Conservation (phyloP, 2,329 filamentous ascomycete species). For the Trichophyton schoenleinii region DNA sequence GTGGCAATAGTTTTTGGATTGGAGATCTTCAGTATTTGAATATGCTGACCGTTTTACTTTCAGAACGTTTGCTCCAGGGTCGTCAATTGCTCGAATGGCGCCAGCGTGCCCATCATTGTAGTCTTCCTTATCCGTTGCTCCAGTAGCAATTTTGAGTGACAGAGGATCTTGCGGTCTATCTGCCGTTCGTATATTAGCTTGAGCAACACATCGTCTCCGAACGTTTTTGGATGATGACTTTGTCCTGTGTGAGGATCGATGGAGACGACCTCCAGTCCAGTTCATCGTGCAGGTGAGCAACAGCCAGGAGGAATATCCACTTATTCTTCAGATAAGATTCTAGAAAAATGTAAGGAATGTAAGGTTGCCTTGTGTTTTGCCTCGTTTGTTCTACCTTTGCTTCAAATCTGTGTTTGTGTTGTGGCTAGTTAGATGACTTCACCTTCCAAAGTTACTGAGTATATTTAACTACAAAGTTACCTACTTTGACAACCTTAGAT, state of each 20-base stretch:
- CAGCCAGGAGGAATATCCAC: background rate
- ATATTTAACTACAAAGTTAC: no score
- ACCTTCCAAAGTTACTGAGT: no score
- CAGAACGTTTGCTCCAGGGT: background rate
- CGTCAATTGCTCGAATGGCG: background rate
- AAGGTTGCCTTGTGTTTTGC: no score
- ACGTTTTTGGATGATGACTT: slow-evolving; percentile 17
- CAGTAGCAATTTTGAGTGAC: background rate
- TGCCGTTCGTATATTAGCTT: slow-evolving; percentile 12
- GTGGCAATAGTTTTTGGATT: no score
- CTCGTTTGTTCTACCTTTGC: background rate
- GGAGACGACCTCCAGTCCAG: slow-evolving; percentile 34
- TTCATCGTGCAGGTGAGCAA: slow-evolving; percentile 24
- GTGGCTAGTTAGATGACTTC: no score
- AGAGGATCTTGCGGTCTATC: background rate
- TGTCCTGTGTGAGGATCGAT: slow-evolving; percentile 27
- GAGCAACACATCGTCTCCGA: slow-evolving; percentile 26
- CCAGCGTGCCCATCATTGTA: background rate
- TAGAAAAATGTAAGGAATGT: no score
- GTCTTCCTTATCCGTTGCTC: background rate
- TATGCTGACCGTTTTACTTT: background rate
- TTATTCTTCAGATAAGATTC: background rate
- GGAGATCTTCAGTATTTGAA: background rate
- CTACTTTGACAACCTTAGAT: no score
- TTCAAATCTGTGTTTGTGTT: background rate